Evolutionary conservation across 345 rosid species (phyloP), one percentile per base, ranked within the genome.

Genomic region (Aethionema arabicum): DNA sequence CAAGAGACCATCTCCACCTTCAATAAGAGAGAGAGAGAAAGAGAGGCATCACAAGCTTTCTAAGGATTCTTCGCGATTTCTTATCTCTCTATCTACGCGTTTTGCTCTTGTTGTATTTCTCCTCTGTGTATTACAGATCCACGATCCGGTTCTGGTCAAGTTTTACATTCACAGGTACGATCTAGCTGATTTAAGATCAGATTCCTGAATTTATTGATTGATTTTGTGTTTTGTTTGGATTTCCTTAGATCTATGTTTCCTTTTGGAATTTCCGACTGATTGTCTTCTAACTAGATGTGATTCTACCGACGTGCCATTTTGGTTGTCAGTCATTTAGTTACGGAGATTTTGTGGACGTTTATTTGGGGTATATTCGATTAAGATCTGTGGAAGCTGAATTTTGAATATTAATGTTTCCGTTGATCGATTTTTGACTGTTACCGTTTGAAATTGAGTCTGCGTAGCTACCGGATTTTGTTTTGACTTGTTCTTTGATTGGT

Each of bases 111-210:
- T 32, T 35, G 33, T 16, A 1, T 7, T 6, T 50, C 32, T 32
- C 11, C 31, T 56, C 33, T 54, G 35, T 48, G 5, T 4, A 30
- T 58, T 31, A 39, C 63, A 48, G 77, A 76, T 78, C 78, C 58
- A 46, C 29, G 66, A 62, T 76, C 55, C 50, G 63, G 52, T 74
- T 61, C 40, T 45, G 59, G 14, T 43, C 49, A 12, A 27, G 37
- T 45, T 49, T 65, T 64, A 67, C 68, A 54, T 67, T 59, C 31
- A 47, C 54, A 61, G 79, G 78, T 81, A 61, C 61, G 64, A 62
- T 52, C 69, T 36, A 16, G 12, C 55, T 48, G 0, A 32, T 14
- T 30, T 30, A 29, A 30, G 56, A 53, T 54, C 14, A 51, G 74
- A 73, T 68, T 64, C 65, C 7, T 52, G 11, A 61, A 32, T 60